Evolutionary conservation across 768 basidiomycete genomes (phyloP).

Genomic region (Leccinellum rugosiceps): DNA sequence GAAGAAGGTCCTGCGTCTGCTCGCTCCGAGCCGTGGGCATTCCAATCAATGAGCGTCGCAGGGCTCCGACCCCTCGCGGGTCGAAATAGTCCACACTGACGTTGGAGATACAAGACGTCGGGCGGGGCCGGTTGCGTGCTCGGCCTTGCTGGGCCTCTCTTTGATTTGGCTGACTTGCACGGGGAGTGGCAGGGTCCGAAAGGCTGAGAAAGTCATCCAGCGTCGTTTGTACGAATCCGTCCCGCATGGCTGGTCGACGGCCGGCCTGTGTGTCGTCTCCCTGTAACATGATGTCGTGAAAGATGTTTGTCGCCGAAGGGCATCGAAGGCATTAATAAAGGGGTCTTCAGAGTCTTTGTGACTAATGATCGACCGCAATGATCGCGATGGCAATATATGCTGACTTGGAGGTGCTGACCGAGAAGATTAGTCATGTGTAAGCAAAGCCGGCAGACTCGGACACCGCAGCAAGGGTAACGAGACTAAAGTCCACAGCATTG

Average conservation of each 20-base stretch:
- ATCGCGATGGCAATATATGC: not conserved
- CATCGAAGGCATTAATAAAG: conserved; percentile 6
- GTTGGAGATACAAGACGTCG: conserved; percentile 23
- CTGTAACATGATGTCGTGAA: conserved; percentile 7
- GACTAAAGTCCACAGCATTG: not conserved
- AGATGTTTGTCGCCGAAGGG: not conserved
- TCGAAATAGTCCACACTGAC: conserved; percentile 53
- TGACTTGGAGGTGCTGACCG: not conserved
- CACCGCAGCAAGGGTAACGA: not conserved
- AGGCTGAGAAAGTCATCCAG: conserved; percentile 8
- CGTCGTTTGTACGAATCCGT: not conserved
- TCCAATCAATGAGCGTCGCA: conserved; percentile 18
- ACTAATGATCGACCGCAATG: conserved; percentile 9
- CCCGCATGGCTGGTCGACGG: not conserved
- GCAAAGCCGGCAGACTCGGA: not conserved
- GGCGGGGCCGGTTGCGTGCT: not conserved
- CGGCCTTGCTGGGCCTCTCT: not conserved
- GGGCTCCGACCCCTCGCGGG: conserved; percentile 40
- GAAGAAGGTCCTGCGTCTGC: not conserved
- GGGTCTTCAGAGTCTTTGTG: conserved; percentile 5
- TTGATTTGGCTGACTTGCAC: not conserved
- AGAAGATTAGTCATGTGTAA: conserved; percentile 8
- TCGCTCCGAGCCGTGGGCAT: conserved; percentile 13
- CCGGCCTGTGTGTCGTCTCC: not conserved
- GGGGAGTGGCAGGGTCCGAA: not conserved